Evolutionary conservation across 805 yeast genomes (phyloP).

Genomic region (Priceomyces medius): DNA sequence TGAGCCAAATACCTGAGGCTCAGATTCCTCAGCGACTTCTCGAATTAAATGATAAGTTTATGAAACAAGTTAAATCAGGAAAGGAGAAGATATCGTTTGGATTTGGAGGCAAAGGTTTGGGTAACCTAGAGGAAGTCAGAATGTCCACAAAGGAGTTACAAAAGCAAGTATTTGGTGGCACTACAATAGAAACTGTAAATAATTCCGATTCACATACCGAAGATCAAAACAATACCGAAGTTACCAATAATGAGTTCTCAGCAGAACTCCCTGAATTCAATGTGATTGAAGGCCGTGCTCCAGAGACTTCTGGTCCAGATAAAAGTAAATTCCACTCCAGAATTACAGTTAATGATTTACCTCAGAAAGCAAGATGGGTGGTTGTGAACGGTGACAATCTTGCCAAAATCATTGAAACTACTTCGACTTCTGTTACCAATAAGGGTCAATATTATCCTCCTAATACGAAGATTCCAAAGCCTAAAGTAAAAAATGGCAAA

Average conservation of each 20-base stretch:
- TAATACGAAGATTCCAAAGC: constrained; percentile 44
- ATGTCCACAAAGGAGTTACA: constrained; percentile 51
- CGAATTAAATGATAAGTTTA: constrained; percentile 53
- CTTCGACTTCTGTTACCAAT: constrained; percentile 74
- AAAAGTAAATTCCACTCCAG: constrained; percentile 59
- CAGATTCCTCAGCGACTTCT: constrained; percentile 53
- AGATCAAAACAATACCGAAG: constrained; percentile 7
- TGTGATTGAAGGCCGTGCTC: constrained; percentile 51
- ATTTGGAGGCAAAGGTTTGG: constrained; percentile 91
- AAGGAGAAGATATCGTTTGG: constrained; percentile 68
- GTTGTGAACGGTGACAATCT: constrained; percentile 68
- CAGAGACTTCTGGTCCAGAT: constrained; percentile 58
- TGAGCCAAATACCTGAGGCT: constrained; percentile 45
- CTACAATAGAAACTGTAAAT: constrained; percentile 7
- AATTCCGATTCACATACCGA: constrained; percentile 12
- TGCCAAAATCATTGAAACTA: constrained; percentile 62
- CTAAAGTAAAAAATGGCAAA: constrained; percentile 47
- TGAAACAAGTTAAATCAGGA: constrained; percentile 63
- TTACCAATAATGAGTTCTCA: neutral
- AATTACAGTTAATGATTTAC: constrained; percentile 79
- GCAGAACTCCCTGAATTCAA: constrained; percentile 42
- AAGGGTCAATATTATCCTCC: constrained; percentile 70
- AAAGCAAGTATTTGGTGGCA: constrained; percentile 48
- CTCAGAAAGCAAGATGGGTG: constrained; percentile 76
- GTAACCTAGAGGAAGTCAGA: constrained; percentile 65